phyloP scores from a whole-genome alignment of 2,329 filamentous ascomycete genomes.

The Teratosphaeriaceae sp. region DNA sequence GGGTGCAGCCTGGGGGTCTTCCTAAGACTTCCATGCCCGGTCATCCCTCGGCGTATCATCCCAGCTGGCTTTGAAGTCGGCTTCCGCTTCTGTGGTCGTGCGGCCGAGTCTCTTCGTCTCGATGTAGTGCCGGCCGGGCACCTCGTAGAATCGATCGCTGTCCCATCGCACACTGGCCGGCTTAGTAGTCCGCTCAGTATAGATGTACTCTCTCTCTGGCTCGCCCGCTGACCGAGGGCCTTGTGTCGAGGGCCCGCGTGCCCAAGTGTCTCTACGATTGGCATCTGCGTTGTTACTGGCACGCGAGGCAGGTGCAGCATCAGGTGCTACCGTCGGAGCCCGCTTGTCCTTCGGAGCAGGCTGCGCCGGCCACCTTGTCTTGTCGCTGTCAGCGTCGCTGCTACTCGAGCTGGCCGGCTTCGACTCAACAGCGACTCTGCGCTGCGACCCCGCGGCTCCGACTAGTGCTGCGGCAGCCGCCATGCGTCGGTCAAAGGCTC shows the following conservation, averaged over 20 bases:
- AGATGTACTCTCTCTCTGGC: conserved; percentile 7
- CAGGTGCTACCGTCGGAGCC: too few species aligned
- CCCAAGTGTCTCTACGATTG: neutral
- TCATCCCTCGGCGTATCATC: too few species aligned
- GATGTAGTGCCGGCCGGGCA: neutral
- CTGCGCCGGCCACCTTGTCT: neutral
- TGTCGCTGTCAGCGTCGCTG: neutral
- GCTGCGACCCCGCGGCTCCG: too few species aligned
- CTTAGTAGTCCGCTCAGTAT: conserved; percentile 8
- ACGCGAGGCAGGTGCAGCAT: neutral
- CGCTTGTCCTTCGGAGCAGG: neutral
- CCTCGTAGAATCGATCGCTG: neutral
- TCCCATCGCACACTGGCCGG: conserved; percentile 2
- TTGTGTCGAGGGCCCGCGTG: neutral
- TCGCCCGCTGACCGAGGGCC: neutral
- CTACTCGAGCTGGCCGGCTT: neutral
- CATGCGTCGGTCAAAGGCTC: neutral
- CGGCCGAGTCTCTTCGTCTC: neutral
- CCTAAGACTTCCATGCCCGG: too few species aligned
- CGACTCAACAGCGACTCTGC: neutral
- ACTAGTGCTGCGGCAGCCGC: neutral
- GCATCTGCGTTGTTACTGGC: neutral
- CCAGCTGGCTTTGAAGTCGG: neutral
- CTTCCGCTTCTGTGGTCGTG: neutral
- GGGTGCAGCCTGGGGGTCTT: neutral